Percentiles rank a stretch among this genome's conserved stretches.
Conservation (phyloP, 1,284 basidiomycete genomes). For the Trichosporon ovoides region DNA sequence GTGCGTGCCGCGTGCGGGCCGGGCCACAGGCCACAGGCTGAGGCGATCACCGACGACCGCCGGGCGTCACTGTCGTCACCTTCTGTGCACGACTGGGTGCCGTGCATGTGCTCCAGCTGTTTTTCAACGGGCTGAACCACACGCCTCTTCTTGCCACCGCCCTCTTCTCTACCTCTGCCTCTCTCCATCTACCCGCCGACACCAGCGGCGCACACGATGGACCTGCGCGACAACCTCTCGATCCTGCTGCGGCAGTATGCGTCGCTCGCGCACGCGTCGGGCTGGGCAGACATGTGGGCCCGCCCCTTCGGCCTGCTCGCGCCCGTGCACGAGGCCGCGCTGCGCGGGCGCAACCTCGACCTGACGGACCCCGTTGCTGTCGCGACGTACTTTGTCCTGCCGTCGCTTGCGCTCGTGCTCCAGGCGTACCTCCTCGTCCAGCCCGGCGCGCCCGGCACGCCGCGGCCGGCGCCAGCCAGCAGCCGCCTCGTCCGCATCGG, state of each 20-base stretch:
- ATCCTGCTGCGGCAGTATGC: not conserved
- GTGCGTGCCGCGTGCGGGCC: too few relatives aligned
- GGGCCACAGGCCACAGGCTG: too few relatives aligned
- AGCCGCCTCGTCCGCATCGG: constrained; percentile 16
- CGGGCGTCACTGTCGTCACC: not conserved
- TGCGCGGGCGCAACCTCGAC: not conserved
- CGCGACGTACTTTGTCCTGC: constrained; percentile 8
- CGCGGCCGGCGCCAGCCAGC: constrained; percentile 4
- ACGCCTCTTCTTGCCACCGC: not conserved
- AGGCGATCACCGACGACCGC: too few relatives aligned
- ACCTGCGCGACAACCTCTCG: not conserved
- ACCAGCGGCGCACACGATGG: not conserved
- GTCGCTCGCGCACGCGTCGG: not conserved
- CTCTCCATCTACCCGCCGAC: too few relatives aligned
- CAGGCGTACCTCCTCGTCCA: constrained; percentile 32
- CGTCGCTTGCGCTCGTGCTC: constrained; percentile 20
- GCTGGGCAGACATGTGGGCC: not conserved
- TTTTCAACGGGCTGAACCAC: not conserved
- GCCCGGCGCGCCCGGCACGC: constrained; percentile 18
- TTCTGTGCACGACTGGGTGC: too few relatives aligned
- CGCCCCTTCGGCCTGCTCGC: constrained; percentile 9
- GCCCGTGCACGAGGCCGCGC: constrained; percentile 3
- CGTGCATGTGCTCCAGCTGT: too few relatives aligned
- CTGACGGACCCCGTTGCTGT: not conserved
- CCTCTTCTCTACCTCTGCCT: not conserved